A percentile compares a stretch with the other conserved stretches of the same genome.
Conservation (phyloP, 371 early-diverging fungal species). For the Actinomucor elegans region DNA sequence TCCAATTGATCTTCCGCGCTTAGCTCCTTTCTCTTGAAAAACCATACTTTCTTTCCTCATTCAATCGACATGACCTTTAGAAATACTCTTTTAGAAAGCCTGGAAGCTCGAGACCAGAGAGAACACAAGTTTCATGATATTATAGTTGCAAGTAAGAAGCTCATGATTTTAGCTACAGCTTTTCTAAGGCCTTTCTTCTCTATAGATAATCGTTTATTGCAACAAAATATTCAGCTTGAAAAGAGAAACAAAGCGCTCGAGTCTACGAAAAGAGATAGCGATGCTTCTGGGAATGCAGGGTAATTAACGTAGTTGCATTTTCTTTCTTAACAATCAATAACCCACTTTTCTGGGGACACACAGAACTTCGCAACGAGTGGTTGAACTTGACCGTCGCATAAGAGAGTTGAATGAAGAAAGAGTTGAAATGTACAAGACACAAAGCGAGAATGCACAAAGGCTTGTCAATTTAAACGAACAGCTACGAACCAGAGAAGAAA, state of each 20-base stretch:
- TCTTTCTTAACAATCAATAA: too few relatives aligned
- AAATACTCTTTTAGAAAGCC: constrained; percentile 20
- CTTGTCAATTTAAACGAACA: constrained; percentile 84
- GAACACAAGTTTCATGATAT: constrained; percentile 31
- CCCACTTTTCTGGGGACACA: not conserved
- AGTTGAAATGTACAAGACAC: constrained; percentile 87
- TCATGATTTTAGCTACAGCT: not conserved
- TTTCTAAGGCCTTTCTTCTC: not conserved
- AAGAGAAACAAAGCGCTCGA: constrained; percentile 19
- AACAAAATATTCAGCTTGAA: constrained; percentile 26
- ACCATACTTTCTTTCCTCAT: not conserved
- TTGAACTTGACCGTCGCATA: constrained; percentile 78
- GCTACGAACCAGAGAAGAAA: constrained; percentile 63
- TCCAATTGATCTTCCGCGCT: too few relatives aligned
- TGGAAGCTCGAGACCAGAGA: constrained; percentile 17
- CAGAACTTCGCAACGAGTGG: constrained; percentile 32
- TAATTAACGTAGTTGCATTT: too few relatives aligned
- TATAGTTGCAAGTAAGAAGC: constrained; percentile 23
- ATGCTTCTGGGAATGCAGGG: constrained; percentile 1
- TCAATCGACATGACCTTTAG: constrained; percentile 22
- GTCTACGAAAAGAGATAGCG: not conserved
- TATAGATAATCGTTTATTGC: constrained; percentile 31
- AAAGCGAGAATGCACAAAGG: constrained; percentile 89
- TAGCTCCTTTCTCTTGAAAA: too few relatives aligned
- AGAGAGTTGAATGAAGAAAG: constrained; percentile 81